Percentiles rank a stretch among this genome's conserved stretches.
Conservation (phyloP, 495 filamentous ascomycete genomes). For the Parmelia sp. region DNA sequence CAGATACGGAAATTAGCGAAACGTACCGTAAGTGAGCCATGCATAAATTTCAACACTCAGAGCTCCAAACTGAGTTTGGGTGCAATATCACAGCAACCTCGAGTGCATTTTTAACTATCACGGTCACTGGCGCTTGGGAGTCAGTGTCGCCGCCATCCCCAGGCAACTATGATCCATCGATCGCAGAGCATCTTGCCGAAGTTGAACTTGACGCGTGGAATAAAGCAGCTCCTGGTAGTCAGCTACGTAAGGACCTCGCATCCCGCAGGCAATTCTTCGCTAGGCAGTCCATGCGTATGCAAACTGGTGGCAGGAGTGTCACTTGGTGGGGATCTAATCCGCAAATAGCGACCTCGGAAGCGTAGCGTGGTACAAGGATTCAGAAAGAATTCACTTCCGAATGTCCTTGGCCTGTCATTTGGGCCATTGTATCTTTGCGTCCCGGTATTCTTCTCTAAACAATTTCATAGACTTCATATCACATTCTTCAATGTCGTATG, state of each 20-base stretch:
- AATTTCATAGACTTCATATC: slow-evolving; percentile 5
- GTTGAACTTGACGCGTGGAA: neutral
- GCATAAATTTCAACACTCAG: neutral
- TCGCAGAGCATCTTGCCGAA: neutral
- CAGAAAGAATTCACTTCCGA: neutral
- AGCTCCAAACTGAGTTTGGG: neutral
- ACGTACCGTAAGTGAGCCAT: neutral
- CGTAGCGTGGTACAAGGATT: neutral
- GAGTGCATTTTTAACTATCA: neutral
- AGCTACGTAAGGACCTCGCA: neutral
- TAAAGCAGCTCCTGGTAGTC: neutral
- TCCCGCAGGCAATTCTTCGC: neutral
- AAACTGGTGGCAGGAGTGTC: slow-evolving; percentile 2
- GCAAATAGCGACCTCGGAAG: neutral
- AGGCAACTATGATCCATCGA: neutral
- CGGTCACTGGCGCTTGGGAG: neutral
- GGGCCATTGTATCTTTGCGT: neutral
- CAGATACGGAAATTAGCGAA: neutral
- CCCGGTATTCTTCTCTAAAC: neutral
- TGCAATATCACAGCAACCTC: slow-evolving; percentile 1
- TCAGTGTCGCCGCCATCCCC: neutral
- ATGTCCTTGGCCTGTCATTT: neutral
- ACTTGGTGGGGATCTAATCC: slow-evolving; percentile 2
- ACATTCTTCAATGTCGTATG: neutral
- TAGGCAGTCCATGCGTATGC: neutral